Evolutionary conservation across 306 rosid species (phyloP).

Genomic region (Prunus kanzakura): DNA sequence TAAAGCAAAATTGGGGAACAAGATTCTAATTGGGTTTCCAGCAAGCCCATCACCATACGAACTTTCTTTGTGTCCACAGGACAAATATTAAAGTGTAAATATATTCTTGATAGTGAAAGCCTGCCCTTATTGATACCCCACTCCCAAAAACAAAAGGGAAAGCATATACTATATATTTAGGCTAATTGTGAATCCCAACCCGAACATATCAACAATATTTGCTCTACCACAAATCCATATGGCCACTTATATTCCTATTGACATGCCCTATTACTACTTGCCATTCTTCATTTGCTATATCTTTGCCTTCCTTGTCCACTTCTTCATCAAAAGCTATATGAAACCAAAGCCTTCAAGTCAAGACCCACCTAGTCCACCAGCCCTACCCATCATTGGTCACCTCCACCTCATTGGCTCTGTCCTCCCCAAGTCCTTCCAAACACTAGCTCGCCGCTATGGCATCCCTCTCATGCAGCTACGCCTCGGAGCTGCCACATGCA

Average conservation of each 20-base stretch:
- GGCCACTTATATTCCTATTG: background rate
- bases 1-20: too few species aligned
- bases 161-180: too few species aligned
- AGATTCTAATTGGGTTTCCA: background rate
- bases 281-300: conserved; percentile 2
- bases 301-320: conserved; percentile 7
- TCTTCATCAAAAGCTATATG: conserved; percentile 7
- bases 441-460: conserved; percentile 43
- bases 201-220: background rate
- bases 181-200: background rate
- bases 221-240: background rate
- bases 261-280: background rate
- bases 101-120: too few species aligned
- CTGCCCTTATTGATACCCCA: too few species aligned
- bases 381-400: conserved; percentile 45
- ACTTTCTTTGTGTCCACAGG: too few species aligned
- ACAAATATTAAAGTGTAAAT: too few species aligned
- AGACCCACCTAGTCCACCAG: conserved; percentile 33
- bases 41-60: background rate
- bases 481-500: conserved; percentile 48
- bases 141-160: too few species aligned
- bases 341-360: background rate
- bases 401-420: conserved; percentile 46
- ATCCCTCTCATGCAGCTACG: conserved; percentile 43
- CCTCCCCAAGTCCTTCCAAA: conserved; percentile 52